phyloP scores from a whole-genome alignment of 305 asterid species.

The Petunia hybrid region DNA sequence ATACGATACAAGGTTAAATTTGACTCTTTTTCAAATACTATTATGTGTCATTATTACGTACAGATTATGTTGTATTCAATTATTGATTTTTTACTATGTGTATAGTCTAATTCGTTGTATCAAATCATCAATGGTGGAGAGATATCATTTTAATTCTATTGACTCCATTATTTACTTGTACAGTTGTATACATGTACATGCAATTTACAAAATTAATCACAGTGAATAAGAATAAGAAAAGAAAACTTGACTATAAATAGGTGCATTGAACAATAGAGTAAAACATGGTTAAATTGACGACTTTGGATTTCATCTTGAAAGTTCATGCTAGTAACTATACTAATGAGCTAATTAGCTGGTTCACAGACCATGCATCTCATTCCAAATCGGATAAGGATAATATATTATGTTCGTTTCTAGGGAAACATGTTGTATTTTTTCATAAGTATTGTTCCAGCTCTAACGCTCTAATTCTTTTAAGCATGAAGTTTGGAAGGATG shows the following conservation, averaged over 20 bases:
- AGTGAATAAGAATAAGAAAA: background rate
- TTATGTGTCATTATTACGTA: too few species aligned
- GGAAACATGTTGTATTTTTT: background rate
- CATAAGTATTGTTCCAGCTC: background rate
- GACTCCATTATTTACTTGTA: background rate
- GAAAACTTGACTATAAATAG: background rate
- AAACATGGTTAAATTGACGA: background rate
- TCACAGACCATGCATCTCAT: background rate
- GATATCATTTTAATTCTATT: background rate
- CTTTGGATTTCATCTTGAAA: background rate
- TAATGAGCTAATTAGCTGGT: background rate
- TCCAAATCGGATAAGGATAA: background rate
- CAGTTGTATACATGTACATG: background rate
- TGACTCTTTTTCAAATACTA: background rate
- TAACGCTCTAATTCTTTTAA: too few species aligned
- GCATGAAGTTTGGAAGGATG: too few species aligned
- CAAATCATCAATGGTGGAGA: background rate
- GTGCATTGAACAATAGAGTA: too few species aligned
- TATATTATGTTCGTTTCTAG: background rate
- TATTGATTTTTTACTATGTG: background rate
- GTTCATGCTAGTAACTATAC: background rate
- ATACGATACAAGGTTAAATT: too few species aligned
- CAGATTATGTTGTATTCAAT: background rate
- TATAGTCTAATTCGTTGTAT: background rate
- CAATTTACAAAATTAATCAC: background rate